Base-by-base conservation (phyloP, 1,139 yeast genomes). In the Diutina ranongensis region DNA sequence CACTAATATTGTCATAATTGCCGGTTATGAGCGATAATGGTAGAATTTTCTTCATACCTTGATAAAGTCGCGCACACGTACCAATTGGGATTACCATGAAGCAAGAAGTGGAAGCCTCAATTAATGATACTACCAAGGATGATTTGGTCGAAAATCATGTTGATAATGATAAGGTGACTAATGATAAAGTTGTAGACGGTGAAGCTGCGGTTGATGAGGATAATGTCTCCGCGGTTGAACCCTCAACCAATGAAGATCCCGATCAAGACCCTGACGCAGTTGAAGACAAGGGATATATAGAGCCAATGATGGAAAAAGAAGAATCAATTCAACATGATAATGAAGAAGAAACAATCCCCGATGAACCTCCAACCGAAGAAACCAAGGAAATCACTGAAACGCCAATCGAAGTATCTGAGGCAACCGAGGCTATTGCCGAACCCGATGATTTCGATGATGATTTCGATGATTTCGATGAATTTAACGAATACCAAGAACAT, bases 401-500 rank as follows among this genome's bases (percentile, higher is more conserved):
- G n/a, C n/a, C 8, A 16, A 8, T 16, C 9, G 15, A n/a, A n/a
- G n/a, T n/a, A n/a, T 9, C 9, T 18, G 40, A 18, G 40, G 25
- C 18, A 5, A 20, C 38, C 25, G 18, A 20, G 12, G 21, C 8
- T 16, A 13, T 7, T 16, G 15, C 18, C 35, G 21, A 8, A 2
- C 21, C 4, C 12, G 33, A 16, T 18, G 34, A 4, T 18, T 18
- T 7, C 19, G 44, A 38, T 38, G 56, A 49, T 4, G 56, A 48
- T 15, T 38, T 38, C 16, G 42, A 38, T 16, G 58, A 57, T 46
- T 58, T 57, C 28, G 62, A 61, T 5, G 57, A 58, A 8, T 60
- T 72, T 54, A 73, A 72, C 46, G 71, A 69, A 48, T 60, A 67
- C 42, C 68, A 65, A 15, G 65, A 60, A n/a, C 9, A 10, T 25